A percentile compares a stretch with the other conserved stretches of the same genome.
These are phyloP conservation scores for Penicillium robsamsonii DNA, from an alignment of 495 filamentous ascomycete species.

Conservation along the genomic window DNA sequence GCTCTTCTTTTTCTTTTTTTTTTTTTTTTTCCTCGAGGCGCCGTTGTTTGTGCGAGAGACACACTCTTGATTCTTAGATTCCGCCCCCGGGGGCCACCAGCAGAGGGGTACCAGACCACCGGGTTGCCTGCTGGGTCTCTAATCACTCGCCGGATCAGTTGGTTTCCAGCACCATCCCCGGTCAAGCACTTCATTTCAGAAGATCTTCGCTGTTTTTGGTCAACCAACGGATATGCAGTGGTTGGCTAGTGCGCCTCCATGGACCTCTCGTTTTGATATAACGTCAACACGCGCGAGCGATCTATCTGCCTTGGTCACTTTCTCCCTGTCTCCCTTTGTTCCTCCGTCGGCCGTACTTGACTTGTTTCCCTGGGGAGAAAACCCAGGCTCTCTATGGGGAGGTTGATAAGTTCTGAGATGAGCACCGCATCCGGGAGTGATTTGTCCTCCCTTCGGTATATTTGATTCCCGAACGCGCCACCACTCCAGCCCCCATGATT, in stretches of 20 bases:
- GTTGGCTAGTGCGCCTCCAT: conserved; percentile 17
- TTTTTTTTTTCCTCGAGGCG: conserved; percentile 12
- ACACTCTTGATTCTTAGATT: conserved; percentile 18
- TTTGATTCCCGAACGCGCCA: not conserved
- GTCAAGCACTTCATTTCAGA: conserved; percentile 12
- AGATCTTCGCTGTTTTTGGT: conserved; percentile 27
- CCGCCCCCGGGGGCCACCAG: conserved; percentile 19
- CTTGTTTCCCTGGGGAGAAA: not conserved
- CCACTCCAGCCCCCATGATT: conserved; percentile 24
- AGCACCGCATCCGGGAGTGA: conserved; percentile 19
- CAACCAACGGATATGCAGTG: conserved; percentile 20
- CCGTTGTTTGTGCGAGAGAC: conserved; percentile 14
- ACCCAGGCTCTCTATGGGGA: conserved; percentile 9
- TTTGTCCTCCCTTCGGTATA: conserved; percentile 20
- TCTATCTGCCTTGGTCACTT: conserved; percentile 7
- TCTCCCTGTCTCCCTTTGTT: conserved; percentile 7
- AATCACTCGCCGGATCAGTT: conserved; percentile 18
- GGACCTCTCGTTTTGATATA: conserved; percentile 27
- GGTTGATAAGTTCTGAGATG: conserved; percentile 21
- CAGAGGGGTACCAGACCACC: conserved; percentile 36
- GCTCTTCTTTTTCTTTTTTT: too few species aligned
- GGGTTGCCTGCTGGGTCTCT: conserved; percentile 30
- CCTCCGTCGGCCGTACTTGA: not conserved
- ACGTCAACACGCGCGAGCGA: conserved; percentile 25
- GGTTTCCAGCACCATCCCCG: conserved; percentile 16